Conservation (phyloP, 2,329 filamentous ascomycete species). For the Hypoxylon sp. region DNA sequence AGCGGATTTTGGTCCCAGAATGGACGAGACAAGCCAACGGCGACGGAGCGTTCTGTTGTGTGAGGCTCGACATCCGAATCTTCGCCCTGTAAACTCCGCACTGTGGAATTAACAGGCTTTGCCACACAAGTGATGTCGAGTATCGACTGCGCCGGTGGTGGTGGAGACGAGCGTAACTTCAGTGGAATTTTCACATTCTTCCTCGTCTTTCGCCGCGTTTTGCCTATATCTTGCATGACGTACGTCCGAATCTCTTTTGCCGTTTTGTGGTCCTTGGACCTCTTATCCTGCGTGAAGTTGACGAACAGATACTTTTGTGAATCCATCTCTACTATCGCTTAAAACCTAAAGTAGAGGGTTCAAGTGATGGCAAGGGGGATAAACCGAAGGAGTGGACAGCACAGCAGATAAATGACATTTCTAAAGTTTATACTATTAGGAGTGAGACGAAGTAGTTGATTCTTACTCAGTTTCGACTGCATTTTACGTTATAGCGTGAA, state of each 20-base stretch:
- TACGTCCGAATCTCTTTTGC: conserved; percentile 38
- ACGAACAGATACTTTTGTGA: conserved; percentile 39
- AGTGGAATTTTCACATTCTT: conserved; percentile 33
- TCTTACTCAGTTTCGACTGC: neutral
- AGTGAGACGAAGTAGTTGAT: neutral
- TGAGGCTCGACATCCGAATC: neutral
- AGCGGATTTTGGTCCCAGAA: conserved; percentile 39
- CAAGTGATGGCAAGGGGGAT: neutral
- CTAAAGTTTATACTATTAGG: neutral
- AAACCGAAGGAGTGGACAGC: neutral
- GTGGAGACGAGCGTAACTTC: conserved; percentile 37
- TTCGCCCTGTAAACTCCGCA: neutral
- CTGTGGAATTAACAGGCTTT: neutral
- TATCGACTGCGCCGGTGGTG: conserved; percentile 25
- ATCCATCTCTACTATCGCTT: conserved; percentile 34
- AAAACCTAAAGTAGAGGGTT: conserved; percentile 19
- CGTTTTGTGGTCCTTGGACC: conserved; percentile 37
- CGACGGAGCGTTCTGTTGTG: conserved; percentile 10
- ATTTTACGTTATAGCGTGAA: neutral
- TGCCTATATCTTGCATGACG: conserved; percentile 42
- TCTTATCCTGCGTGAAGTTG: conserved; percentile 39
- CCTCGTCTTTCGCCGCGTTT: conserved; percentile 37
- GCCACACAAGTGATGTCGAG: neutral
- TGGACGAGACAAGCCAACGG: conserved; percentile 35
- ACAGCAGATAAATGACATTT: neutral